A percentile compares a stretch with the other conserved stretches of the same genome.
phyloP scores from a whole-genome alignment of 495 filamentous ascomycete species.

The Extremus antarcticus region DNA sequence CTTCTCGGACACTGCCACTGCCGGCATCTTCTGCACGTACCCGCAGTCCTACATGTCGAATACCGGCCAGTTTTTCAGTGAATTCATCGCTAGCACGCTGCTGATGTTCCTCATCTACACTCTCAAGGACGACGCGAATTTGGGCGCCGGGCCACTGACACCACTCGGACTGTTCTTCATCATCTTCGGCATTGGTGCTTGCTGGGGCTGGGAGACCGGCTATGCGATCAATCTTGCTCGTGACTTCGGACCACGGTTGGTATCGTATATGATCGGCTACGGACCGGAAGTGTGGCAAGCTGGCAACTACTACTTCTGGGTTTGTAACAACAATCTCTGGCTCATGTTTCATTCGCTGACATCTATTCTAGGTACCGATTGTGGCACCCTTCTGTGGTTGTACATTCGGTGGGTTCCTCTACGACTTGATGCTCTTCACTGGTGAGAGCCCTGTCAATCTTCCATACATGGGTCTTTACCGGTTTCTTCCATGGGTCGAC shows the following conservation, averaged over 20 bases:
- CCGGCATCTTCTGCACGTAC: constrained; percentile 57
- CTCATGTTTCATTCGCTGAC: background rate
- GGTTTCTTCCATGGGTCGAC: constrained; percentile 15
- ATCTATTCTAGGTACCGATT: constrained; percentile 33
- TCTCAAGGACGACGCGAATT: constrained; percentile 44
- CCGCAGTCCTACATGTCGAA: constrained; percentile 49
- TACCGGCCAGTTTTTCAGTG: constrained; percentile 47
- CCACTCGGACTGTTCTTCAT: constrained; percentile 53
- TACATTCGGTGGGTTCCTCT: constrained; percentile 49
- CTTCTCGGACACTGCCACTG: constrained; percentile 45
- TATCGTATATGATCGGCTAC: constrained; percentile 52
- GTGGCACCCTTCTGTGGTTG: constrained; percentile 49
- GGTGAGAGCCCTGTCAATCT: constrained; percentile 50
- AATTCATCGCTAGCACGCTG: constrained; percentile 50
- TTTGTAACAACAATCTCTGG: constrained; percentile 25
- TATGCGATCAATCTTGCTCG: constrained; percentile 56
- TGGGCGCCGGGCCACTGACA: constrained; percentile 21
- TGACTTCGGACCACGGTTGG: constrained; percentile 56
- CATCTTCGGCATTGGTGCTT: constrained; percentile 57
- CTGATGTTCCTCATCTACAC: constrained; percentile 61
- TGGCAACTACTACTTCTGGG: constrained; percentile 55
- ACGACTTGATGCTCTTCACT: constrained; percentile 51
- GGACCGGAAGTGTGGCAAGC: constrained; percentile 53
- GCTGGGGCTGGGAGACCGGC: constrained; percentile 58
- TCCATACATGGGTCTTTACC: constrained; percentile 45